Evolutionary conservation across 1,284 basidiomycete species (phyloP).

Genomic region (Erythrobasidium hasegawianum): DNA sequence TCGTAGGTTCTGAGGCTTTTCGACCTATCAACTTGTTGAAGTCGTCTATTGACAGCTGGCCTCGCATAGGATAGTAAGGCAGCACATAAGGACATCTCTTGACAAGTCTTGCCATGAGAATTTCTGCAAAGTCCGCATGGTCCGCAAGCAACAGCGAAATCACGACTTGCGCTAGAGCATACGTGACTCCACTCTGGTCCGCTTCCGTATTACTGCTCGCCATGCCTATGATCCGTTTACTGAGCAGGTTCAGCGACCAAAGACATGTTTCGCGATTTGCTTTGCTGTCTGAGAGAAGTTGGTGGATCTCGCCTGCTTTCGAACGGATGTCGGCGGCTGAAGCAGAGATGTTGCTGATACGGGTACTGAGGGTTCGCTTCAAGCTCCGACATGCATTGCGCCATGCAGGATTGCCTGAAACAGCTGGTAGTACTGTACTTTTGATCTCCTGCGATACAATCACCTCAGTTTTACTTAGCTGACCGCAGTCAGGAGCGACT

Average conservation of each 20-base stretch:
- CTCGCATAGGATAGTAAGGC: slow-evolving; percentile 50
- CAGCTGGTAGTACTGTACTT: slow-evolving; percentile 63
- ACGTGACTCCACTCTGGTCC: slow-evolving; percentile 56
- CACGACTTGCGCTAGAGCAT: slow-evolving; percentile 74
- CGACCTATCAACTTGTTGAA: slow-evolving; percentile 67
- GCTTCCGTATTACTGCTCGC: slow-evolving; percentile 70
- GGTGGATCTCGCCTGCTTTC: slow-evolving; percentile 9
- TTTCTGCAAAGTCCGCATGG: slow-evolving; percentile 61
- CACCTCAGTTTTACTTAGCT: too few species aligned
- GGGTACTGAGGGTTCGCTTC: slow-evolving; percentile 81
- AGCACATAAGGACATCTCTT: slow-evolving; percentile 65
- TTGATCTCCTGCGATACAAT: slow-evolving; percentile 57
- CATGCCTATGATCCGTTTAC: slow-evolving; percentile 85
- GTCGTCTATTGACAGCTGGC: slow-evolving; percentile 52
- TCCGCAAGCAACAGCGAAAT: slow-evolving; percentile 57
- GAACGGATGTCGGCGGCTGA: slow-evolving; percentile 52
- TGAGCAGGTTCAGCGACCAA: slow-evolving; percentile 76
- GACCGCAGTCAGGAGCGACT: too few species aligned
- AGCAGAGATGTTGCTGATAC: slow-evolving; percentile 87
- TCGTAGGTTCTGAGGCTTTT: slow-evolving; percentile 54
- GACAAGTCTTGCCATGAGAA: slow-evolving; percentile 79
- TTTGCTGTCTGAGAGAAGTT: slow-evolving; percentile 17
- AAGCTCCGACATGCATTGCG: slow-evolving; percentile 55
- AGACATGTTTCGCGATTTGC: slow-evolving; percentile 57
- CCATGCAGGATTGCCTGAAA: slow-evolving; percentile 62